Conservation (phyloP, 805 yeast species). For the Sungouiella blattae region DNA sequence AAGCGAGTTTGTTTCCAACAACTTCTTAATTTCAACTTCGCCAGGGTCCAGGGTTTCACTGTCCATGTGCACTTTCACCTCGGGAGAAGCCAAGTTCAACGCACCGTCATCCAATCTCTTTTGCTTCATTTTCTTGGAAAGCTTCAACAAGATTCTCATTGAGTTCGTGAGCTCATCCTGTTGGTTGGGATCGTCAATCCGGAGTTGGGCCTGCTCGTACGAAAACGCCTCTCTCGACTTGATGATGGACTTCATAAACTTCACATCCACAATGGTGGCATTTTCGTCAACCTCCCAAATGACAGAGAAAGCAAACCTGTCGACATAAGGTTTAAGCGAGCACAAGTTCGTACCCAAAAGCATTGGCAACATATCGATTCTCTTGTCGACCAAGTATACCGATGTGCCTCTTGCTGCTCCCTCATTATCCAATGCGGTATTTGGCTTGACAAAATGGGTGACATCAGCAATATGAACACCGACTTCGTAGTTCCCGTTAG, state of each 20-base stretch:
- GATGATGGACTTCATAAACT: slow-evolving; percentile 83
- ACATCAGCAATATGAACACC: slow-evolving; percentile 99
- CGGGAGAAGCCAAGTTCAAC: slow-evolving; percentile 93
- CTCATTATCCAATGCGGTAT: slow-evolving; percentile 87
- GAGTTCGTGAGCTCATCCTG: slow-evolving; percentile 85
- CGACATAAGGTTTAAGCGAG: slow-evolving; percentile 92
- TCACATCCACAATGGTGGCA: slow-evolving; percentile 78
- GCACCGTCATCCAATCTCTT: slow-evolving; percentile 94
- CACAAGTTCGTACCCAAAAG: slow-evolving; percentile 92
- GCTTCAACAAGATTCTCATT: slow-evolving; percentile 72
- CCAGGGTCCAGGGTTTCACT: slow-evolving; percentile 96
- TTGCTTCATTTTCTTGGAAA: slow-evolving; percentile 85
- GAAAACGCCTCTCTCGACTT: slow-evolving; percentile 91
- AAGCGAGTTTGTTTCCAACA: slow-evolving; percentile 87
- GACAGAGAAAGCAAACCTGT: slow-evolving; percentile 92
- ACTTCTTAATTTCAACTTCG: slow-evolving; percentile 86
- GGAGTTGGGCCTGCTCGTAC: slow-evolving; percentile 85
- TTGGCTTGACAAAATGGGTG: slow-evolving; percentile 92
- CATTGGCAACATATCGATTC: slow-evolving; percentile 98
- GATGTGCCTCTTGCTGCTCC: slow-evolving; percentile 98
- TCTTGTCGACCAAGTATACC: slow-evolving; percentile 92
- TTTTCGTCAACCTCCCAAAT: slow-evolving; percentile 90
- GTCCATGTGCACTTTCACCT: slow-evolving; percentile 95
- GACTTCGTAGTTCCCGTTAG: slow-evolving; percentile 93
- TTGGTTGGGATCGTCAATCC: slow-evolving; percentile 77